phyloP scores from a whole-genome alignment of 2,329 filamentous ascomycete species.

The Epichloe coenophiala region DNA sequence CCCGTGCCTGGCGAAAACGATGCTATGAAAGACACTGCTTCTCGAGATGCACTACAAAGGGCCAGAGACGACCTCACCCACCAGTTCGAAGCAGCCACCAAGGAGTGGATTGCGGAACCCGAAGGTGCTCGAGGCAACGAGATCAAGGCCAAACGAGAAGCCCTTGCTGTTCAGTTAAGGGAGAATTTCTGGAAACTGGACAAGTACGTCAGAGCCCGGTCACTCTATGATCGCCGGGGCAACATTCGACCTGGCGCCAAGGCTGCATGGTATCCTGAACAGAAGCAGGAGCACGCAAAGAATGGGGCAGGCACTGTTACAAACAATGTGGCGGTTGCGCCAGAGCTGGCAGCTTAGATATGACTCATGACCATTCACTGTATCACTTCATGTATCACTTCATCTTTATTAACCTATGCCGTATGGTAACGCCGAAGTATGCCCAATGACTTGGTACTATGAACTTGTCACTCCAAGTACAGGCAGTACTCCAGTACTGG shows the following conservation, averaged over 20 bases:
- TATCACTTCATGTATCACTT: too few relatives aligned
- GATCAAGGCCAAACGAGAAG: slow-evolving; percentile 24
- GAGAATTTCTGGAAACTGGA: slow-evolving; percentile 60
- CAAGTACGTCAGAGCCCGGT: slow-evolving; percentile 49
- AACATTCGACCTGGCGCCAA: slow-evolving; percentile 1
- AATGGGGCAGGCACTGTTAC: neutral
- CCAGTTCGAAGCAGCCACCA: slow-evolving; percentile 44
- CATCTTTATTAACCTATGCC: too few relatives aligned
- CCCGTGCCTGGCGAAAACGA: slow-evolving; percentile 46
- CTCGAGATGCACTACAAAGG: slow-evolving; percentile 32
- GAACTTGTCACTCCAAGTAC: too few relatives aligned
- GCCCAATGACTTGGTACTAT: too few relatives aligned
- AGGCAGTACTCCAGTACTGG: too few relatives aligned
- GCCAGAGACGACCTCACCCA: slow-evolving; percentile 39
- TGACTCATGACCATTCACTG: too few relatives aligned
- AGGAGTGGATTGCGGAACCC: slow-evolving; percentile 39
- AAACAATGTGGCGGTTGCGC: neutral
- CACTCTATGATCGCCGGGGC: slow-evolving; percentile 43
- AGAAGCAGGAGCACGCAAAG: neutral
- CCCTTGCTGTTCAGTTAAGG: slow-evolving; percentile 35
- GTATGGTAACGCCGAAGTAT: too few relatives aligned
- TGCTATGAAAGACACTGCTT: slow-evolving; percentile 29
- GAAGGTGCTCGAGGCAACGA: slow-evolving; percentile 12
- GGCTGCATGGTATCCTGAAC: slow-evolving; percentile 2
- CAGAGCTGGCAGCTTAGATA: slow-evolving; percentile 1